Conservation (phyloP, 2,329 filamentous ascomycete species). For the Botrytis fabae region DNA sequence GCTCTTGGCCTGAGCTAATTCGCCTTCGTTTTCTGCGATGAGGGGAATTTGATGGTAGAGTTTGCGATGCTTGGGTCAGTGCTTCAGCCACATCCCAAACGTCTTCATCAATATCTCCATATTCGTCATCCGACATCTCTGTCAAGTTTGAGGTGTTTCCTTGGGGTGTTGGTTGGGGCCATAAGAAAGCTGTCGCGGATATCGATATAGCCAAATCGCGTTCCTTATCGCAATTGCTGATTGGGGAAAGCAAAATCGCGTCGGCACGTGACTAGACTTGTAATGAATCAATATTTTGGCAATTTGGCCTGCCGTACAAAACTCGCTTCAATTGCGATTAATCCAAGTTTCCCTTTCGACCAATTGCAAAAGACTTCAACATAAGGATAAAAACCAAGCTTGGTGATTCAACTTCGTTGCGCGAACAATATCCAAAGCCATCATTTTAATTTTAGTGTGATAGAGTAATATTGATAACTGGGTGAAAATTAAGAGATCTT, state of each 20-base stretch:
- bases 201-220: conserved; percentile 12
- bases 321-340: not conserved
- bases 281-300: not conserved
- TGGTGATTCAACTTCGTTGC: not conserved
- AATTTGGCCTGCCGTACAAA: too few relatives aligned
- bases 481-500: not conserved
- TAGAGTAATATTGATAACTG: not conserved
- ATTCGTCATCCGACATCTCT: conserved; percentile 23
- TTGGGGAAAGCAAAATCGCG: conserved; percentile 8
- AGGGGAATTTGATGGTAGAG: conserved; percentile 8
- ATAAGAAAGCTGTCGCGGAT: not conserved
- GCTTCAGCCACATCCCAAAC: conserved; percentile 22
- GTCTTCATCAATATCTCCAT: conserved; percentile 24
- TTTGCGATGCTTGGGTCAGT: conserved; percentile 24
- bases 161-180: not conserved
- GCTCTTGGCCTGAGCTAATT: conserved; percentile 7
- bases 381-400: not conserved
- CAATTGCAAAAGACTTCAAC: not conserved
- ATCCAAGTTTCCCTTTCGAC: not conserved
- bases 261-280: not conserved
- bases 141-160: not conserved
- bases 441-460: not conserved
- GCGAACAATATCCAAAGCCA: not conserved
- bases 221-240: conserved; percentile 14
- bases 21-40: conserved; percentile 23